Evolutionary conservation across 2,329 filamentous ascomycete species (phyloP).

Genomic region (Metarhizium guizhouense): DNA sequence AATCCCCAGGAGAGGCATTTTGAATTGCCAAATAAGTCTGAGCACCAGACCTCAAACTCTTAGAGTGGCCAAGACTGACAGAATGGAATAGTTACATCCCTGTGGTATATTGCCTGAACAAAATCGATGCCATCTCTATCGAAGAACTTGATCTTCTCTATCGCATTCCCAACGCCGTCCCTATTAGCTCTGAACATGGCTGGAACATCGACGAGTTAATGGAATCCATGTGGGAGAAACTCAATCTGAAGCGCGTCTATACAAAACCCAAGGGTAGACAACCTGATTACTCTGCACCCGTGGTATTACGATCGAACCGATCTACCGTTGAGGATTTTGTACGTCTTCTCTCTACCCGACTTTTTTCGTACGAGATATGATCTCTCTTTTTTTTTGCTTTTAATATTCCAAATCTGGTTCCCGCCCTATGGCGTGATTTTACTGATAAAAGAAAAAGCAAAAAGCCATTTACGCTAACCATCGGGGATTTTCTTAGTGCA

Average conservation of each 20-base stretch:
- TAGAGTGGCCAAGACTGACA: background rate
- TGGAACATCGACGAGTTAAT: conserved; percentile 98
- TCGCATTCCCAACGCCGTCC: conserved; percentile 91
- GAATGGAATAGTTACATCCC: conserved; percentile 68
- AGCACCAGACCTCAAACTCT: background rate
- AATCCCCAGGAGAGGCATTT: background rate
- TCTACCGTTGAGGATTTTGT: conserved; percentile 97
- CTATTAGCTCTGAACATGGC: conserved; percentile 93
- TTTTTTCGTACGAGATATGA: background rate
- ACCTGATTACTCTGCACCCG: conserved; percentile 85
- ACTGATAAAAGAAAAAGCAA: background rate
- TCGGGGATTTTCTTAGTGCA: conserved; percentile 59
- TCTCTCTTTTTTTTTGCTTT: background rate
- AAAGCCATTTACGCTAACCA: conserved; percentile 1
- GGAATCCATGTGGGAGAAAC: conserved; percentile 97
- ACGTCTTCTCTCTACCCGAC: conserved; percentile 34
- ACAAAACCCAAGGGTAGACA: conserved; percentile 95
- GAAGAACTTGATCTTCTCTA: conserved; percentile 95
- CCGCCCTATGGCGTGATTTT: background rate
- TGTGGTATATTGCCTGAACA: conserved; percentile 98
- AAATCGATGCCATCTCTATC: conserved; percentile 96
- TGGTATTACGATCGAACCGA: conserved; percentile 73
- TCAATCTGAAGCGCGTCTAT: conserved; percentile 85
- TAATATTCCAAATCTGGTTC: background rate
- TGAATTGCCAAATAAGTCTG: background rate